Conservation (phyloP, 495 filamentous ascomycete species). For the Penicillium dipodomyicola region DNA sequence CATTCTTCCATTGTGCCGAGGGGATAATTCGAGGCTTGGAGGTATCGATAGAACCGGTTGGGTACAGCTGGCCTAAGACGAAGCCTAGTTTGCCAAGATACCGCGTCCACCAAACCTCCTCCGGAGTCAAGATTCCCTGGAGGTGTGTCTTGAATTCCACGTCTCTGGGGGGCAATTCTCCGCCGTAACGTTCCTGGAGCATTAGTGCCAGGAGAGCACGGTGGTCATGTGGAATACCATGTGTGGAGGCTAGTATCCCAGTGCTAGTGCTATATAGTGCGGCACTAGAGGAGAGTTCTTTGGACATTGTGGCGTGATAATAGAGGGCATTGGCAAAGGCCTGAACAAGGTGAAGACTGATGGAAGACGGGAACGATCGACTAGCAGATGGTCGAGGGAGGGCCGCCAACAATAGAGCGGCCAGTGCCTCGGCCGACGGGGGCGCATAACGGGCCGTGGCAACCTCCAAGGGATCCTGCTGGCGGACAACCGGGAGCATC, state of each 20-base stretch:
- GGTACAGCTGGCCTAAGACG: constrained; percentile 29
- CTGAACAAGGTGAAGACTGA: constrained; percentile 45
- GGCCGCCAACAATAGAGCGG: constrained; percentile 42
- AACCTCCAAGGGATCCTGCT: constrained; percentile 62
- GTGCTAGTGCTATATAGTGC: constrained; percentile 71
- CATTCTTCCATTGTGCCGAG: constrained; percentile 23
- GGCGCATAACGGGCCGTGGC: constrained; percentile 55
- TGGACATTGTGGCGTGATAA: constrained; percentile 49
- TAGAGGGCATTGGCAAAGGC: constrained; percentile 53
- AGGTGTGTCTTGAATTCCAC: constrained; percentile 45
- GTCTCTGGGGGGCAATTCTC: constrained; percentile 57
- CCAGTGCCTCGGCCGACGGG: constrained; percentile 36
- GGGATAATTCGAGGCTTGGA: constrained; percentile 32
- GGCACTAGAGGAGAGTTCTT: constrained; percentile 57
- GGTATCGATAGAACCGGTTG: constrained; percentile 28
- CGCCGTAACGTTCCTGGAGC: constrained; percentile 75
- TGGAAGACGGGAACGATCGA: constrained; percentile 35
- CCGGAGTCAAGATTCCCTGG: constrained; percentile 42
- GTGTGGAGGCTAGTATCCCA: constrained; percentile 60
- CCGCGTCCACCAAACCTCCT: constrained; percentile 60
- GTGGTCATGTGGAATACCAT: constrained; percentile 70
- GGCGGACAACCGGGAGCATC: constrained; percentile 58
- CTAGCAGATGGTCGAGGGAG: constrained; percentile 36
- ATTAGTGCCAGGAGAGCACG: constrained; percentile 70
- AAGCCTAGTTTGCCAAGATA: constrained; percentile 51